A percentile compares a stretch with the other conserved stretches of the same genome.
Evolutionary conservation across 2,329 filamentous ascomycete species (phyloP).

Genomic region (Exserohilum turcica): DNA sequence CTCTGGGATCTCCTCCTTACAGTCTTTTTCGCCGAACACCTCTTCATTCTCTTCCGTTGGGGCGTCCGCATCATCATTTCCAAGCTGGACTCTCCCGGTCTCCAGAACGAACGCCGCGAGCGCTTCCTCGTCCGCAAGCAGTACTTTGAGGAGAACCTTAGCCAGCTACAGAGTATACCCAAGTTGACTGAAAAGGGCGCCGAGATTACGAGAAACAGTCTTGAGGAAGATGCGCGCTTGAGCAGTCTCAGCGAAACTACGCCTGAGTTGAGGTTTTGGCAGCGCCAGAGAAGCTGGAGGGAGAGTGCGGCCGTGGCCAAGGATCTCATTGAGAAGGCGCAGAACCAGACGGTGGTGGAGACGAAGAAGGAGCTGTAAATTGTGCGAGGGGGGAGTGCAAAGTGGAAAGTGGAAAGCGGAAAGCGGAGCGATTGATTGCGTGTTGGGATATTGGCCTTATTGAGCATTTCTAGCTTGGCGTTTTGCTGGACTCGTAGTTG

Average conservation of each 20-base stretch:
- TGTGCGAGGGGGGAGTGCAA: background rate
- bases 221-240: conserved; percentile 63
- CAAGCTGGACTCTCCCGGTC: conserved; percentile 82
- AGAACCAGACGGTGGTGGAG: conserved; percentile 35
- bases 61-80: conserved; percentile 73
- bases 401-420: too few relatives aligned
- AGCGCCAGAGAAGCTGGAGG: conserved; percentile 54
- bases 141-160: conserved; percentile 75
- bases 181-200: conserved; percentile 51
- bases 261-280: conserved; percentile 59
- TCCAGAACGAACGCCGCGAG: conserved; percentile 83
- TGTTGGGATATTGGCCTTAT: background rate
- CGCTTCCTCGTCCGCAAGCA: conserved; percentile 79
- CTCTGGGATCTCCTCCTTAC: conserved; percentile 81
- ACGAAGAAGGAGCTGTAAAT: conserved; percentile 46
- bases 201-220: conserved; percentile 66
- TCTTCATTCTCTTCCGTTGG: conserved; percentile 80
- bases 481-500: background rate
- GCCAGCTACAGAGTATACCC: conserved; percentile 56
- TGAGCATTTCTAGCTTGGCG: conserved; percentile 22
- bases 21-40: conserved; percentile 85
- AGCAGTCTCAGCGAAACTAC: conserved; percentile 50
- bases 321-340: conserved; percentile 54
- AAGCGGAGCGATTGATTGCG: background rate
- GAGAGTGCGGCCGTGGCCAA: conserved; percentile 59